These are phyloP conservation scores for Umbelopsis isabellina DNA, from an alignment of 192 early-diverging fungal genomes.

Conservation along the genomic window DNA sequence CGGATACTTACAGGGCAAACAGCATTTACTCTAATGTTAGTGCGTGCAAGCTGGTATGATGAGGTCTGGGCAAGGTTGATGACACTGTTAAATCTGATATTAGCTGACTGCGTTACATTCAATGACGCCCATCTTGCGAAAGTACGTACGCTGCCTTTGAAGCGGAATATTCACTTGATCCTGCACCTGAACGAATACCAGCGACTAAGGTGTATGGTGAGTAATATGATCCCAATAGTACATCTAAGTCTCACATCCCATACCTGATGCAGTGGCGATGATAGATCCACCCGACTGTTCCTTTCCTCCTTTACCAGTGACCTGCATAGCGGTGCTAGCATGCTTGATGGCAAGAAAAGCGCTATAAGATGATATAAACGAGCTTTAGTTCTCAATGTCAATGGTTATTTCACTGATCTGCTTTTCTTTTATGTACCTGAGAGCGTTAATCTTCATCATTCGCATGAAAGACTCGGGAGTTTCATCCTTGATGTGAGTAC, in stretches of 20 bases:
- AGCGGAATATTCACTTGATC: slow-evolving; percentile 54
- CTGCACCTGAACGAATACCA: slow-evolving; percentile 53
- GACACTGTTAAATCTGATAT: slow-evolving; percentile 23
- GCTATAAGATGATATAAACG: slow-evolving; percentile 24
- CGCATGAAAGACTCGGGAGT: slow-evolving; percentile 38
- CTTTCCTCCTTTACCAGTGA: slow-evolving; percentile 46
- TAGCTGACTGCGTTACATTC: neutral
- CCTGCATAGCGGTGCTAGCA: slow-evolving; percentile 47
- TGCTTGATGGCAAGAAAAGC: slow-evolving; percentile 53
- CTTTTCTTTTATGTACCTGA: slow-evolving; percentile 34
- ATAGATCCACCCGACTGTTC: slow-evolving; percentile 48
- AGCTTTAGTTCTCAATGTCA: neutral
- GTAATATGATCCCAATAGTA: neutral
- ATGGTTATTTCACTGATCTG: neutral
- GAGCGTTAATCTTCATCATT: slow-evolving; percentile 45
- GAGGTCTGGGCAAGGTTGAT: slow-evolving; percentile 49
- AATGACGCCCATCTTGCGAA: neutral
- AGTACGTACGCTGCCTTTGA: slow-evolving; percentile 55
- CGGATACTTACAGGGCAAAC: slow-evolving; percentile 47
- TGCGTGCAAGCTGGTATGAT: slow-evolving; percentile 43
- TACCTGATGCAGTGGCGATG: slow-evolving; percentile 55
- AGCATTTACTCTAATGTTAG: slow-evolving; percentile 54
- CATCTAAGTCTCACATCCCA: neutral
- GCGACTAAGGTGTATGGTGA: slow-evolving; percentile 34
- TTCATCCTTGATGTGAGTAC: slow-evolving; percentile 33